phyloP scores from a whole-genome alignment of 148 eudicot species.

The Rhododendron griersonianum region DNA sequence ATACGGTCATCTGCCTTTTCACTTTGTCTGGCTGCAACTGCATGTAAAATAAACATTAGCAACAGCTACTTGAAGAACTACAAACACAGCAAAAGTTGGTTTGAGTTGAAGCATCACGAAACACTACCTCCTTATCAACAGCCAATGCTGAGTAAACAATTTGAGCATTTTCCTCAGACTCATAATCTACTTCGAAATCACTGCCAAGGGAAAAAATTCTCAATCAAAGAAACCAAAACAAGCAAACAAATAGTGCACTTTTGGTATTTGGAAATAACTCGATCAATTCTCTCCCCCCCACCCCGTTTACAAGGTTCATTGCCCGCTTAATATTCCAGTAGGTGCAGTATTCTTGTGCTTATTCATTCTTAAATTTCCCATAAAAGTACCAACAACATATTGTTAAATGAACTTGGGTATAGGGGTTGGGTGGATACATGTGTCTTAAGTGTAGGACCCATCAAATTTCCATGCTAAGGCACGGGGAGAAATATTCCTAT shows the following conservation, averaged over 20 bases:
- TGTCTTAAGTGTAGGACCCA: too few relatives aligned
- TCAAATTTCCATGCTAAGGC: too few relatives aligned
- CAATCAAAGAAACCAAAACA: neutral
- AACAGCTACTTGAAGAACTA: neutral
- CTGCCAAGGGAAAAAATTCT: conserved; percentile 32
- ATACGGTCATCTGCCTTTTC: conserved; percentile 69
- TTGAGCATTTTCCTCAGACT: conserved; percentile 54
- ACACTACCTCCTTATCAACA: conserved; percentile 78
- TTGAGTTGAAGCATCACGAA: conserved; percentile 9
- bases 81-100: neutral
- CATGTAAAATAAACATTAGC: conserved; percentile 5
- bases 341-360: too few relatives aligned
- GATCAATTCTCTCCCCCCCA: too few relatives aligned
- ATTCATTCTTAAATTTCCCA: too few relatives aligned
- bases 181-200: conserved; percentile 79
- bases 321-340: too few relatives aligned
- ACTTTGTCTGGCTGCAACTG: conserved; percentile 95
- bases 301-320: too few relatives aligned
- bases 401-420: too few relatives aligned
- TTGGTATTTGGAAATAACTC: neutral
- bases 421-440: too few relatives aligned
- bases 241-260: neutral
- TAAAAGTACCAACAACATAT: too few relatives aligned
- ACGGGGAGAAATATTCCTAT: too few relatives aligned
- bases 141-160: conserved; percentile 70